Evolutionary conservation across 176 grass and related monocot species (phyloP).

Genomic region (Avena atlantica): DNA sequence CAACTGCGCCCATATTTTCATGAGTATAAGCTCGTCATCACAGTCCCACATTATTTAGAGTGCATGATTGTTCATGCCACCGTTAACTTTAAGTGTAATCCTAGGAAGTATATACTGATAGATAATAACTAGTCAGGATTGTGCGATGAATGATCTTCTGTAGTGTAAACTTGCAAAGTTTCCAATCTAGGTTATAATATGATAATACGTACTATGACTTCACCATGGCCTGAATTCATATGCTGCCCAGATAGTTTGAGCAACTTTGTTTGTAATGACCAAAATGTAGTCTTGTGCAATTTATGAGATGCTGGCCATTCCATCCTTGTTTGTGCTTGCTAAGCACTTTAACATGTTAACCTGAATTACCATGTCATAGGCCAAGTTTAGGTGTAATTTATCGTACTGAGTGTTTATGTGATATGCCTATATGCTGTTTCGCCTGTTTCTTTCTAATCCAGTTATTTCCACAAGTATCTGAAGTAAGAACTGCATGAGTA

Average conservation of each 20-base stretch:
- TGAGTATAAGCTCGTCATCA: neutral
- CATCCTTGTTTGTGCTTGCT: neutral
- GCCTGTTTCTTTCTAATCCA: neutral
- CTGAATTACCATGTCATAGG: neutral
- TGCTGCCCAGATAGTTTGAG: neutral
- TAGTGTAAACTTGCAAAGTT: neutral
- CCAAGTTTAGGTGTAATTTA: neutral
- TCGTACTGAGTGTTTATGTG: slow-evolving; percentile 14
- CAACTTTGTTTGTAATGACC: neutral
- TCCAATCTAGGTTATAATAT: neutral
- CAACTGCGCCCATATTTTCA: neutral
- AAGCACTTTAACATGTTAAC: slow-evolving; percentile 8
- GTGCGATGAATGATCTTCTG: neutral
- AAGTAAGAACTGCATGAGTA: neutral
- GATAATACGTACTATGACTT: neutral
- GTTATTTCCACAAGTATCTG: slow-evolving; percentile 16
- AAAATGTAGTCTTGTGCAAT: neutral
- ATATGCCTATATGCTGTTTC: neutral
- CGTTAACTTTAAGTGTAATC: neutral
- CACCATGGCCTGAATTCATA: neutral
- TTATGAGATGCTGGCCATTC: neutral
- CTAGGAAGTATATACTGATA: neutral
- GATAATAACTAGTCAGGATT: neutral
- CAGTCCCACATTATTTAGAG: slow-evolving; percentile 2
- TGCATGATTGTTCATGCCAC: neutral